A percentile compares a stretch with the other conserved stretches of the same genome.
Conservation (phyloP, 495 filamentous ascomycete genomes). For the Xylona heveae region DNA sequence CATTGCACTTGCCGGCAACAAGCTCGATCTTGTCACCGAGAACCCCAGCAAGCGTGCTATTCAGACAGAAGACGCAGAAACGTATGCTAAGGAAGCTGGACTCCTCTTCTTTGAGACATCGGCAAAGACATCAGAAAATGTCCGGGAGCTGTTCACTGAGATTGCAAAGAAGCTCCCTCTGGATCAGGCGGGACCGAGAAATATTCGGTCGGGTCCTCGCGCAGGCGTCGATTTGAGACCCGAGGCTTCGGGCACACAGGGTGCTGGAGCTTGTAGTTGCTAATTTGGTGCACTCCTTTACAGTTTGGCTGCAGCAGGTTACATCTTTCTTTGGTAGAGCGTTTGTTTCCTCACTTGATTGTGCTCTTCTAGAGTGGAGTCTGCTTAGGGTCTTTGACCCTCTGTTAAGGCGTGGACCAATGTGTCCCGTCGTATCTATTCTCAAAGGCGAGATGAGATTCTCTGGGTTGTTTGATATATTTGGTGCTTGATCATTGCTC, state of each 20-base stretch:
- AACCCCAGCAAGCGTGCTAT: slow-evolving; percentile 89
- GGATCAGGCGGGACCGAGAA: slow-evolving; percentile 78
- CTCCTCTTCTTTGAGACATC: slow-evolving; percentile 95
- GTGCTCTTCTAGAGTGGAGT: no score
- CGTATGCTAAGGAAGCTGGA: slow-evolving; percentile 80
- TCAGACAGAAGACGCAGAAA: slow-evolving; percentile 68
- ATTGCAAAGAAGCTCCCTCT: slow-evolving; percentile 94
- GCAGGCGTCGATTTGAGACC: slow-evolving; percentile 65
- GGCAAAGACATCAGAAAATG: slow-evolving; percentile 90
- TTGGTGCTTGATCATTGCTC: no score
- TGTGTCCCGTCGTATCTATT: no score
- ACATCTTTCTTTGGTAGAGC: no score
- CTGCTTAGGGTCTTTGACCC: no score
- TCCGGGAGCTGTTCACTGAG: slow-evolving; percentile 87
- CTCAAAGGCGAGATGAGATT: no score
- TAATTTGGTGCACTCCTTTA: no score
- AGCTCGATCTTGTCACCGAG: slow-evolving; percentile 79
- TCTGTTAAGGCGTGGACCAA: no score
- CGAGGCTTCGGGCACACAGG: slow-evolving; percentile 56
- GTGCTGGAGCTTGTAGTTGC: slow-evolving; percentile 54
- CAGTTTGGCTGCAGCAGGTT: no score
- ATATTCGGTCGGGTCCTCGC: slow-evolving; percentile 50
- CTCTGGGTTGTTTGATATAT: no score
- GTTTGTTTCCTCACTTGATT: no score
- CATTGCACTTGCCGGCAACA: slow-evolving; percentile 94